These are phyloP conservation scores for Stephania cephalantha DNA, from an alignment of 164 flowering plant species.

Conservation along the genomic window DNA sequence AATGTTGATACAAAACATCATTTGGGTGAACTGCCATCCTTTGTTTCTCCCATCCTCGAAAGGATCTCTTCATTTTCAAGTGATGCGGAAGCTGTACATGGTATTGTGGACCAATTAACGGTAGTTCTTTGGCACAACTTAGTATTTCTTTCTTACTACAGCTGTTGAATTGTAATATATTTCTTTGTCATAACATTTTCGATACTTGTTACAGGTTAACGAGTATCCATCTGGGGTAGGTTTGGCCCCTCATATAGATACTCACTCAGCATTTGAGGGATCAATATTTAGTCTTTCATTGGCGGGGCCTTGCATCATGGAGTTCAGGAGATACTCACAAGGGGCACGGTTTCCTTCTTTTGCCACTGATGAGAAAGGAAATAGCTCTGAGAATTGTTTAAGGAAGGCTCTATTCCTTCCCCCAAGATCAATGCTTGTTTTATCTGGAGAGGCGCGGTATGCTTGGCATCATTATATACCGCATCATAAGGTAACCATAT, in stretches of 20 bases:
- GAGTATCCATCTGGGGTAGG: conserved; percentile 94
- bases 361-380: conserved; percentile 23
- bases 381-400: conserved; percentile 23
- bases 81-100: conserved; percentile 17
- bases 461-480: conserved; percentile 99
- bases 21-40: conserved; percentile 80
- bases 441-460: conserved; percentile 91
- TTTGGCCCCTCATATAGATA: conserved; percentile 91
- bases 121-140: conserved; percentile 22
- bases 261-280: conserved; percentile 95
- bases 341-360: conserved; percentile 40
- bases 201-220: conserved; percentile 57
- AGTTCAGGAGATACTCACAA: conserved; percentile 71
- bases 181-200: background rate
- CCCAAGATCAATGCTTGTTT: conserved; percentile 76
- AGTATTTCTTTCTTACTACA: background rate
- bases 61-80: too few species aligned
- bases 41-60: conserved; percentile 49
- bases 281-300: conserved; percentile 88
- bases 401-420: conserved; percentile 79
- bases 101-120: conserved; percentile 71
- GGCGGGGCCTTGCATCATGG: conserved; percentile 97
- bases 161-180: background rate
- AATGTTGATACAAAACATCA: conserved; percentile 58
- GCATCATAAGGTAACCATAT: conserved; percentile 76